These are phyloP conservation scores for Apiotrichum veenhuisii DNA, from an alignment of 1,284 basidiomycete species.

Conservation along the genomic window DNA sequence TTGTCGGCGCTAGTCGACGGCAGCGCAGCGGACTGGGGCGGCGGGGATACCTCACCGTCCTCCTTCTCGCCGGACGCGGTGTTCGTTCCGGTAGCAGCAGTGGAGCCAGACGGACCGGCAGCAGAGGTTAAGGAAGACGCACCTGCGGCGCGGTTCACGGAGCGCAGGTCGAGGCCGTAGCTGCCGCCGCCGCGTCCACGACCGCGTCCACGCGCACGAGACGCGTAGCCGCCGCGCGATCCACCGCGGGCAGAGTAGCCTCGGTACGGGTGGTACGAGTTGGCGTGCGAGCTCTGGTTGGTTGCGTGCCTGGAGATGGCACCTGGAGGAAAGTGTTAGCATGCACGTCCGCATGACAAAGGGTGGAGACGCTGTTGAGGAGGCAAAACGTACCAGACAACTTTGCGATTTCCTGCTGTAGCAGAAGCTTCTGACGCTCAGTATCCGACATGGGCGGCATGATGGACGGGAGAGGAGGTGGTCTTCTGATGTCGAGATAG, in stretches of 20 bases:
- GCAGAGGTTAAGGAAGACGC: not conserved
- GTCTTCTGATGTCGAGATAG: not conserved
- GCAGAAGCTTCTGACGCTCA: conserved; percentile 41
- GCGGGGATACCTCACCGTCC: conserved; percentile 14
- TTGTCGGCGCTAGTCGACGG: not conserved
- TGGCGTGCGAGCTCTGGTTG: conserved; percentile 11
- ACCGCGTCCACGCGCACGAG: conserved; percentile 9
- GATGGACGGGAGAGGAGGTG: not conserved
- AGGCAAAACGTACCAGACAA: conserved; percentile 35
- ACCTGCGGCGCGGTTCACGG: not conserved
- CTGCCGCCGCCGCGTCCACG: conserved; percentile 5
- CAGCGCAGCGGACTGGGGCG: not conserved
- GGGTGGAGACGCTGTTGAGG: no score
- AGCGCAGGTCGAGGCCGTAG: conserved; percentile 6
- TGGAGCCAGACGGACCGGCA: not conserved
- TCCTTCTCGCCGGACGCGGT: conserved; percentile 4
- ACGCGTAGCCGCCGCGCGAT: conserved; percentile 7
- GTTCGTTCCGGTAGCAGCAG: not conserved
- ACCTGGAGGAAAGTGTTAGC: conserved; percentile 21
- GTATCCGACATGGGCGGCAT: conserved; percentile 20
- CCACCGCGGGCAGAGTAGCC: conserved; percentile 15
- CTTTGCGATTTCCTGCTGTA: conserved; percentile 49
- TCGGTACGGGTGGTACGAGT: conserved; percentile 36
- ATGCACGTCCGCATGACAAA: no score
- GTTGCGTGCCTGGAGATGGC: conserved; percentile 34